Conservation (phyloP, 352 stramenopile species). For the Thalassiosira delicatula region DNA sequence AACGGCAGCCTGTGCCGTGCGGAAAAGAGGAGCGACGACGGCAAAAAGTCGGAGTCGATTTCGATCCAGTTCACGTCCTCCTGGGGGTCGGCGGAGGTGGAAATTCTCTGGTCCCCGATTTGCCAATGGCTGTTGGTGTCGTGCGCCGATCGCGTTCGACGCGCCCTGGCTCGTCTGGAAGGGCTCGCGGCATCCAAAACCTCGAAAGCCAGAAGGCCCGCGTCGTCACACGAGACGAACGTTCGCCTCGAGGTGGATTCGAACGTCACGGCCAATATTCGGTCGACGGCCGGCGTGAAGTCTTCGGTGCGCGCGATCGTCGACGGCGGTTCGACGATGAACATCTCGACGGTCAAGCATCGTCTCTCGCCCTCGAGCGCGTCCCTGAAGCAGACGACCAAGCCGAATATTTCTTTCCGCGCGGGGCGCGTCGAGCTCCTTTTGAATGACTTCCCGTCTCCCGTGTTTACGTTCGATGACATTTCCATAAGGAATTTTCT, state of each 20-base stretch:
- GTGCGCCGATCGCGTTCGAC: constrained; percentile 50
- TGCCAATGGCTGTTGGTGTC: constrained; percentile 58
- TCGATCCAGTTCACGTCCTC: constrained; percentile 49
- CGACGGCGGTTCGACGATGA: constrained; percentile 48
- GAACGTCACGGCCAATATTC: constrained; percentile 33
- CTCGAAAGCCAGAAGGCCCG: constrained; percentile 6
- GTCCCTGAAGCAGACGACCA: constrained; percentile 31
- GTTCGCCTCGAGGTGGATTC: constrained; percentile 52
- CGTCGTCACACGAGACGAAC: constrained; percentile 26
- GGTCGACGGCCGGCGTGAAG: constrained; percentile 44
- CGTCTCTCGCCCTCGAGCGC: not conserved
- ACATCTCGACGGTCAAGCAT: constrained; percentile 48
- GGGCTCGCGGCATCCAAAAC: constrained; percentile 10
- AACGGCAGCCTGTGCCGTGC: constrained; percentile 44
- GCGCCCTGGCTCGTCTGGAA: constrained; percentile 37
- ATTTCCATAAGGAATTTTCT: constrained; percentile 45
- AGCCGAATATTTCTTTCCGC: constrained; percentile 56
- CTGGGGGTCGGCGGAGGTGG: constrained; percentile 26
- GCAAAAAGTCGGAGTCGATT: constrained; percentile 42
- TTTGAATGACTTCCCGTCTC: constrained; percentile 53
- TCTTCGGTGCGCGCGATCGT: constrained; percentile 36
- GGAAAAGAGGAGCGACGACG: constrained; percentile 14
- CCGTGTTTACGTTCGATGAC: constrained; percentile 54
- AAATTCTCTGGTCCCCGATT: constrained; percentile 59
- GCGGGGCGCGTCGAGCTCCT: constrained; percentile 34